These are phyloP conservation scores for Quercus mongolica DNA, from an alignment of 306 rosid genomes.

Conservation along the genomic window DNA sequence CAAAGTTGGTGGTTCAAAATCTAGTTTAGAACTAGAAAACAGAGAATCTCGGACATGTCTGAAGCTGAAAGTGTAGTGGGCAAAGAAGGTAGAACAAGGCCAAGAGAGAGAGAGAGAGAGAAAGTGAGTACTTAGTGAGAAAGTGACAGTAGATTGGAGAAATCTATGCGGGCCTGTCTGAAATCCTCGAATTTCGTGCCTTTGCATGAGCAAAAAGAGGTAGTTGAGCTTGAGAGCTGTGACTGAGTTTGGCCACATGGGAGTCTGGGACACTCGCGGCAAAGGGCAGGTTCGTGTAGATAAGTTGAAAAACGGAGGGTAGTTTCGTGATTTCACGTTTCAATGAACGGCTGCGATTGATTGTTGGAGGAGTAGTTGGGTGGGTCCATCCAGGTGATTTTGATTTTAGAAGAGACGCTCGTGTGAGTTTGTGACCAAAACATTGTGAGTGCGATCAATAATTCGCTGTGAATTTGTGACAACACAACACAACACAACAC, in stretches of 20 bases:
- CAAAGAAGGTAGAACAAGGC: not conserved
- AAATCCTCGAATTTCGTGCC: slow-evolving; percentile 36
- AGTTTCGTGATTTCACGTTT: not conserved
- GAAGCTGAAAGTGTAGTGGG: not conserved
- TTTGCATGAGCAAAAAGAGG: slow-evolving; percentile 29
- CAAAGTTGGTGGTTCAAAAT: slow-evolving; percentile 2
- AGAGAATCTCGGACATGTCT: not conserved
- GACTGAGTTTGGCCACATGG: not conserved
- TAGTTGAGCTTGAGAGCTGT: not conserved
- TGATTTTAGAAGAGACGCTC: not conserved
- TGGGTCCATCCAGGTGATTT: slow-evolving; percentile 5
- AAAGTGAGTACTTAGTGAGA: not conserved
- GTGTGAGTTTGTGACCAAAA: slow-evolving; percentile 1
- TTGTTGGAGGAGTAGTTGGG: not conserved
- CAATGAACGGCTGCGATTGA: slow-evolving; percentile 19
- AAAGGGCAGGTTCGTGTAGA: not conserved
- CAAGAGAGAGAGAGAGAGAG: no score
- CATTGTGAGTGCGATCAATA: not conserved
- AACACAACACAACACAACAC: no score
- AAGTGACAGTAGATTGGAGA: slow-evolving; percentile 19
- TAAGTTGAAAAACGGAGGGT: slow-evolving; percentile 3
- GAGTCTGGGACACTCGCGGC: slow-evolving; percentile 1
- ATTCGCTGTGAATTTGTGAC: not conserved
- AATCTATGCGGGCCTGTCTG: slow-evolving; percentile 9
- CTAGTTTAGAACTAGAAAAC: not conserved